These are phyloP conservation scores for Trichosanthes truncata DNA, from an alignment of 306 rosid genomes.

Conservation along the genomic window DNA sequence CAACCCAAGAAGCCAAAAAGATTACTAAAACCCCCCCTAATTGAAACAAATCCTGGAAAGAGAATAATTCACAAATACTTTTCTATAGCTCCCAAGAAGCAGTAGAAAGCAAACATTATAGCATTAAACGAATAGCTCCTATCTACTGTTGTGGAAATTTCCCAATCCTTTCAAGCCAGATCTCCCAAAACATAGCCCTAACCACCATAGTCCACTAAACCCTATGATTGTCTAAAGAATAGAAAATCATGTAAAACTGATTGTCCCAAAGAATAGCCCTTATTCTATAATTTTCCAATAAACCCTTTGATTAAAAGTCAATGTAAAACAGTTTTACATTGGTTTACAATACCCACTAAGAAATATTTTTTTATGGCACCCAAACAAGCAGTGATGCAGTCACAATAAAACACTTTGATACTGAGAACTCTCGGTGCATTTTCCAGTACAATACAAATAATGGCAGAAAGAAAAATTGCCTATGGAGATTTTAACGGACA, in stretches of 20 bases:
- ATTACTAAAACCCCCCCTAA: not conserved
- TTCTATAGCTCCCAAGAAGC: not conserved
- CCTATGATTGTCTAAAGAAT: not conserved
- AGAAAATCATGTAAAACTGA: not conserved
- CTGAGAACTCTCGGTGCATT: not conserved
- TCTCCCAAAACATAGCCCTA: not conserved
- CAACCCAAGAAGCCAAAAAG: not conserved
- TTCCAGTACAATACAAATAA: not conserved
- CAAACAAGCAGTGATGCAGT: not conserved
- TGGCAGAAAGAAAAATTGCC: not conserved
- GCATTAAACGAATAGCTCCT: not conserved
- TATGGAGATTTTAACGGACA: not conserved
- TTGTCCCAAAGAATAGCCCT: not conserved
- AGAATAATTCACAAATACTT: not conserved
- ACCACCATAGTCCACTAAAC: not conserved
- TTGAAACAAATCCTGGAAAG: not conserved
- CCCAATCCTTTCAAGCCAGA: not conserved
- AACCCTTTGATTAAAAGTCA: not conserved
- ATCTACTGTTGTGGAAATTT: not conserved
- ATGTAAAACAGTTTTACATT: not conserved
- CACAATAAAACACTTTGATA: not conserved
- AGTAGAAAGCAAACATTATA: conserved; percentile 1
- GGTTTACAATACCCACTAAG: not conserved
- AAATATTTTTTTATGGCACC: not conserved
- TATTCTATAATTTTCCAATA: not conserved